Conservation (phyloP, 805 yeast species). For the Kazachstania taianensis region DNA sequence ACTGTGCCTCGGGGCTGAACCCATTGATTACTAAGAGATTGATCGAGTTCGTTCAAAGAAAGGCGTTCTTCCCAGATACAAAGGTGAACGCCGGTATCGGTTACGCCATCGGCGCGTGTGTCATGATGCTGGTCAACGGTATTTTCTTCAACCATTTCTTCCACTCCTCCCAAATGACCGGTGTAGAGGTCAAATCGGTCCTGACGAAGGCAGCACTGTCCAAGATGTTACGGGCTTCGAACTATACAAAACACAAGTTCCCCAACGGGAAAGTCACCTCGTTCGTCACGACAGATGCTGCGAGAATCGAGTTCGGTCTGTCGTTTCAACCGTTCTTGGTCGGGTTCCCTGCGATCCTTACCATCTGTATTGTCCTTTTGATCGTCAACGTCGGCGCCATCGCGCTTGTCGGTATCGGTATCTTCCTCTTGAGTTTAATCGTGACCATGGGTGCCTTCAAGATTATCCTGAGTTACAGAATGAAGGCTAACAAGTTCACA, state of each 20-base stretch:
- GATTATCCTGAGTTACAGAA: slow-evolving; percentile 45
- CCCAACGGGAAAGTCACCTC: slow-evolving; percentile 68
- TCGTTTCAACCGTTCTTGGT: slow-evolving; percentile 56
- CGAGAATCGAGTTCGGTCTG: slow-evolving; percentile 71
- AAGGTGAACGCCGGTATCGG: slow-evolving; percentile 58
- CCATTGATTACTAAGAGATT: slow-evolving; percentile 60
- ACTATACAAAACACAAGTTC: slow-evolving; percentile 45
- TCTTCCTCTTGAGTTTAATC: slow-evolving; percentile 35
- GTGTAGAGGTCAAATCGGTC: slow-evolving; percentile 62
- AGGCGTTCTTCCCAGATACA: slow-evolving; percentile 34
- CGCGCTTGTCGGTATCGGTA: slow-evolving; percentile 60
- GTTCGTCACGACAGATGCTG: slow-evolving; percentile 69
- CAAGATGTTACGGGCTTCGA: slow-evolving; percentile 55
- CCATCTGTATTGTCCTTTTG: slow-evolving; percentile 53
- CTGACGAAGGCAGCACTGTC: slow-evolving; percentile 60
- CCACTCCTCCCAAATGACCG: slow-evolving; percentile 49
- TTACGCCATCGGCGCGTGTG: slow-evolving; percentile 58
- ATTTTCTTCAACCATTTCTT: slow-evolving; percentile 51
- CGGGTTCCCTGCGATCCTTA: slow-evolving; percentile 54
- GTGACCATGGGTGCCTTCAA: slow-evolving; percentile 39
- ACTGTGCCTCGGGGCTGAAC: slow-evolving; percentile 41
- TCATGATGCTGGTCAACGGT: slow-evolving; percentile 42
- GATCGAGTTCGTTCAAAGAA: slow-evolving; percentile 51
- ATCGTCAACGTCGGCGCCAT: slow-evolving; percentile 61
- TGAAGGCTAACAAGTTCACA: slow-evolving; percentile 50